Evolutionary conservation across 1,139 yeast genomes (phyloP), one percentile per base, ranked within the genome.

Genomic region (Zygosaccharomyces sapae): DNA sequence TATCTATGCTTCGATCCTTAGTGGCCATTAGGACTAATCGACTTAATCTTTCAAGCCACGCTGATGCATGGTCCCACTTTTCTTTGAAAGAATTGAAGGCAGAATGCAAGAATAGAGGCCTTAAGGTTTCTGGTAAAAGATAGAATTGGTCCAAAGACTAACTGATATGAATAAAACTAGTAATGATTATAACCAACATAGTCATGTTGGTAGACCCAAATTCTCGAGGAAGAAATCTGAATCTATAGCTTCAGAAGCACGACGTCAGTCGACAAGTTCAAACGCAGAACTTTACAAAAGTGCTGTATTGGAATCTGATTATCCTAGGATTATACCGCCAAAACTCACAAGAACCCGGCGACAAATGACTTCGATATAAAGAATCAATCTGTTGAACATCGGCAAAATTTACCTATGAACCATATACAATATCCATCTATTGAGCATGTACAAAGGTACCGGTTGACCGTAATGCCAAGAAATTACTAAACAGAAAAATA

Each of bases 71-170:
- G 40, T 47, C 19, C 5, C 68, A 71, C 25, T 71, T 77, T 74
- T 75, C 76, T 38, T 66, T 79, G 39, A 72, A 73, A 45, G 70
- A 75, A 1, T 69, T 80, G 52, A 76, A 76, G 56, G 61, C 62
- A 45, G 84, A 80, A 58, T 80, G 84, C 59, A 74, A 74, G 47
- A 69, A 68, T 47, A 73, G 81, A 51, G 83, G 83, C 0, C 62
- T 80, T 50, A 77, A 75, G 54, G 74, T 79, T 0, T 66, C 76
- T 24, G 86, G 86, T 9, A 72, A 71, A 45, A 81, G 80, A 57
- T 73, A 9, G 83, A 80, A 38, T 63, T 80, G 18, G 70, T 78
- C 35, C 77, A 77, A 49, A 71, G 83, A 47, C 62, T 79, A 27
- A 54, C 65, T 22, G 57, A 66, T 5, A 22, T 33, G 13, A 8